Conservation (phyloP, 2,329 filamentous ascomycete genomes). For the Trichoderma cornu-damae region DNA sequence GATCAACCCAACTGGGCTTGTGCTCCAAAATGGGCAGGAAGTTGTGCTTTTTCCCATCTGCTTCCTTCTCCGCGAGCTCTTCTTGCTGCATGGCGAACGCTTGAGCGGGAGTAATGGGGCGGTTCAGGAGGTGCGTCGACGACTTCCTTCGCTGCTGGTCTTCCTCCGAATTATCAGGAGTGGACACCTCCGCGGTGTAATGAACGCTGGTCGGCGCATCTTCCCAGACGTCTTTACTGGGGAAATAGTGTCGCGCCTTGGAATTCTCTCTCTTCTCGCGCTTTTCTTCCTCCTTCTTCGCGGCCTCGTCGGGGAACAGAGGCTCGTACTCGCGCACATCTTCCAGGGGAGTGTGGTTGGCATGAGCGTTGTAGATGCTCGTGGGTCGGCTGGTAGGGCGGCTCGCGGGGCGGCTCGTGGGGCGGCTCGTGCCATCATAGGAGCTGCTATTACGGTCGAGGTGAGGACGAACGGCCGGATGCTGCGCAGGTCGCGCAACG, state of each 20-base stretch:
- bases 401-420: conserved; percentile 61
- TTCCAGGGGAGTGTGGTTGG: conserved; percentile 65
- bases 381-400: conserved; percentile 44
- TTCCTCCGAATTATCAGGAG: conserved; percentile 53
- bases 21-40: conserved; percentile 30
- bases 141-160: conserved; percentile 25
- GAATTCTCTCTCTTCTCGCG: conserved; percentile 39
- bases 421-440: conserved; percentile 54
- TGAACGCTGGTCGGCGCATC: conserved; percentile 84
- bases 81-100: conserved; percentile 63
- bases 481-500: conserved; percentile 60
- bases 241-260: conserved; percentile 66
- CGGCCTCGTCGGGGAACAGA: conserved; percentile 74
- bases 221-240: conserved; percentile 96
- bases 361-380: conserved; percentile 53
- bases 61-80: conserved; percentile 56
- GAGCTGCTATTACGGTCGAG: conserved; percentile 58
- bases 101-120: conserved; percentile 54
- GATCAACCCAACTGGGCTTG: conserved; percentile 42
- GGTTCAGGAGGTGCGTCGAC: conserved; percentile 29
- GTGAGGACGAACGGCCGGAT: conserved; percentile 76
- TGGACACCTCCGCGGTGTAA: conserved; percentile 74
- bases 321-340: conserved; percentile 94
- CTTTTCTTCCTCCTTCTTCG: conserved; percentile 33
- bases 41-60: conserved; percentile 27